A percentile compares a stretch with the other conserved stretches of the same genome.
These are phyloP conservation scores for Cladosporium cucumerinum DNA, from an alignment of 2,329 filamentous ascomycete species.

Conservation along the genomic window DNA sequence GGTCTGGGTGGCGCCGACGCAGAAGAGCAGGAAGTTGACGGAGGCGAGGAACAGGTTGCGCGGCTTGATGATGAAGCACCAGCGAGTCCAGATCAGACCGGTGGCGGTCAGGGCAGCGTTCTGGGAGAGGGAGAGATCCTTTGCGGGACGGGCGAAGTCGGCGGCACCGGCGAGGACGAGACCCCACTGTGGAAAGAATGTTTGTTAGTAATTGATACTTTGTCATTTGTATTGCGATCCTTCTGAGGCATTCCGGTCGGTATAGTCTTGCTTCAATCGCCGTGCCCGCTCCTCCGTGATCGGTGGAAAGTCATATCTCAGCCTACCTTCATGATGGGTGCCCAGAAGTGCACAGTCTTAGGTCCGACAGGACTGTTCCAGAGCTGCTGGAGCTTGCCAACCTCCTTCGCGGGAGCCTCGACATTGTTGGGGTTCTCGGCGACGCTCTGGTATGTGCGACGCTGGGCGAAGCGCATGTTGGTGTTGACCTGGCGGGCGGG, in stretches of 20 bases:
- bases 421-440: conserved; percentile 44
- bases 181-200: conserved; percentile 62
- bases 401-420: conserved; percentile 8
- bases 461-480: conserved; percentile 47
- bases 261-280: background rate
- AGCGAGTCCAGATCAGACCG: conserved; percentile 95
- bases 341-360: conserved; percentile 97
- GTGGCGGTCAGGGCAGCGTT: conserved; percentile 88
- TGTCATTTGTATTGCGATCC: background rate
- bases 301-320: background rate
- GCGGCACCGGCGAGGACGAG: conserved; percentile 88
- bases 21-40: conserved; percentile 96
- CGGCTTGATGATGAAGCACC: conserved; percentile 96
- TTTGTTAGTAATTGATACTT: conserved; percentile 7
- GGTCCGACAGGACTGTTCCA: conserved; percentile 49
- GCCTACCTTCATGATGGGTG: conserved; percentile 81
- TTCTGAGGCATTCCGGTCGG: background rate
- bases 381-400: conserved; percentile 65
- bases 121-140: conserved; percentile 89
- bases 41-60: conserved; percentile 88
- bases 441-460: conserved; percentile 61
- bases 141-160: conserved; percentile 85
- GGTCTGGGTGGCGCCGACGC: conserved; percentile 80
- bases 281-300: conserved; percentile 5
- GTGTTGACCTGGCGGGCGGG: conserved; percentile 47